These are phyloP conservation scores for Cucumis cinereus DNA, from an alignment of 306 rosid species.

Conservation along the genomic window DNA sequence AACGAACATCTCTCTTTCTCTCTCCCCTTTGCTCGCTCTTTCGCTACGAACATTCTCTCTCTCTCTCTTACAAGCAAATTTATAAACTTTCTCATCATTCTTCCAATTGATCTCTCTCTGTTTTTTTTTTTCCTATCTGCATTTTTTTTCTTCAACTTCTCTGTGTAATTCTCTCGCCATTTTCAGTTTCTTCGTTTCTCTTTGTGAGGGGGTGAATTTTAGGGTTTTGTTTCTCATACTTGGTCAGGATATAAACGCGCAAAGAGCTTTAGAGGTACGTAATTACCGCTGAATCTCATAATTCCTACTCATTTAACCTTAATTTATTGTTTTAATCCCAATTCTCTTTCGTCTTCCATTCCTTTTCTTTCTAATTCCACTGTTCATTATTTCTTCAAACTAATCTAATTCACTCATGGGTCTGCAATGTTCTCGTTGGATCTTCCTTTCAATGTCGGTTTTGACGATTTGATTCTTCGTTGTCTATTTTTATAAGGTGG, in stretches of 20 bases:
- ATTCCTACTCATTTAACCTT: constrained; percentile 5
- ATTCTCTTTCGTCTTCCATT: constrained; percentile 6
- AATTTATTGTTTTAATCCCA: constrained; percentile 16
- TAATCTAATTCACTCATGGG: neutral
- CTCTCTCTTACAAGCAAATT: constrained; percentile 2
- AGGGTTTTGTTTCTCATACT: constrained; percentile 19
- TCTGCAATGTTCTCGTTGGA: neutral
- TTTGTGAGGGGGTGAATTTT: neutral
- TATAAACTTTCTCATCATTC: constrained; percentile 22
- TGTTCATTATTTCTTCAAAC: neutral
- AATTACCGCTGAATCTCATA: constrained; percentile 14
- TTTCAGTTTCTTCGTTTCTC: constrained; percentile 7
- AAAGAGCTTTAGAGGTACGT: constrained; percentile 41
- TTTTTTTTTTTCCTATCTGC: neutral
- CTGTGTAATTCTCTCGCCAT: constrained; percentile 15
- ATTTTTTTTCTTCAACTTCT: constrained; percentile 13
- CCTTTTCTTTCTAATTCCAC: neutral
- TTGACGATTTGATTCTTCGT: constrained; percentile 21
- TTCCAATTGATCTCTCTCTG: neutral
- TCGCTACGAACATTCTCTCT: constrained; percentile 7
- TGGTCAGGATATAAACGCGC: neutral
- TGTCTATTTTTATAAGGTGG: constrained; percentile 34
- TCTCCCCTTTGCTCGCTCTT: neutral
- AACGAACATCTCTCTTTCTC: constrained; percentile 8
- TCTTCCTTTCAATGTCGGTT: constrained; percentile 1